These are phyloP conservation scores for Colletotrichum endophyticum DNA, from an alignment of 2,329 filamentous ascomycete genomes.

Conservation along the genomic window DNA sequence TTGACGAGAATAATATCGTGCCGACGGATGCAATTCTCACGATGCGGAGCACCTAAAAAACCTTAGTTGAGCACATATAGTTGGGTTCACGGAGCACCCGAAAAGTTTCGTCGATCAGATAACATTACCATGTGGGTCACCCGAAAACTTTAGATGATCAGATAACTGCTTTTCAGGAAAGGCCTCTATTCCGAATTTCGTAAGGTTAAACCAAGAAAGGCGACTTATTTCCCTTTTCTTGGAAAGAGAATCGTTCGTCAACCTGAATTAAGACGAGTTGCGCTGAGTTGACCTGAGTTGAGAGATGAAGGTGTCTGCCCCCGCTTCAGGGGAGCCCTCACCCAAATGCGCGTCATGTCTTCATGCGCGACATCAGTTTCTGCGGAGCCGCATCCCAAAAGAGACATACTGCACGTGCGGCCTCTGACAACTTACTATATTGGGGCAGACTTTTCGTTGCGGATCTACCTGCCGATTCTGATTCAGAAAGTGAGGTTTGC, in stretches of 20 bases:
- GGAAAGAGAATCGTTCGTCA: rapidly evolving
- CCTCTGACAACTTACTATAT: neutral
- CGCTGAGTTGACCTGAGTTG: neutral
- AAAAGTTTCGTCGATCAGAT: neutral
- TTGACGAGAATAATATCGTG: neutral
- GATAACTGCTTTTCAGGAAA: neutral
- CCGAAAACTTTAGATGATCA: neutral
- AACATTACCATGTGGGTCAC: neutral
- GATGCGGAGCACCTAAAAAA: neutral
- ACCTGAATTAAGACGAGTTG: rapidly evolving
- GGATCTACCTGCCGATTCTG: neutral
- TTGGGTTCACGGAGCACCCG: neutral
- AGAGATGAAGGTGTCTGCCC: neutral
- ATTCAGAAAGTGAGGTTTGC: neutral
- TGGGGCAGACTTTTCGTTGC: neutral
- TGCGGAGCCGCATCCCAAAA: neutral
- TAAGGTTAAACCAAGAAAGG: neutral
- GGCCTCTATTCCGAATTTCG: neutral
- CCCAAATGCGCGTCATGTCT: neutral
- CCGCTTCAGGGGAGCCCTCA: neutral
- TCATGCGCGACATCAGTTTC: neutral
- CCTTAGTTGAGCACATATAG: neutral
- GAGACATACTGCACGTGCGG: neutral
- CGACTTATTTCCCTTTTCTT: neutral
- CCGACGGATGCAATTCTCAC: neutral